These are phyloP conservation scores for Penicillium paneum DNA, from an alignment of 2,329 filamentous ascomycete genomes.

Conservation along the genomic window DNA sequence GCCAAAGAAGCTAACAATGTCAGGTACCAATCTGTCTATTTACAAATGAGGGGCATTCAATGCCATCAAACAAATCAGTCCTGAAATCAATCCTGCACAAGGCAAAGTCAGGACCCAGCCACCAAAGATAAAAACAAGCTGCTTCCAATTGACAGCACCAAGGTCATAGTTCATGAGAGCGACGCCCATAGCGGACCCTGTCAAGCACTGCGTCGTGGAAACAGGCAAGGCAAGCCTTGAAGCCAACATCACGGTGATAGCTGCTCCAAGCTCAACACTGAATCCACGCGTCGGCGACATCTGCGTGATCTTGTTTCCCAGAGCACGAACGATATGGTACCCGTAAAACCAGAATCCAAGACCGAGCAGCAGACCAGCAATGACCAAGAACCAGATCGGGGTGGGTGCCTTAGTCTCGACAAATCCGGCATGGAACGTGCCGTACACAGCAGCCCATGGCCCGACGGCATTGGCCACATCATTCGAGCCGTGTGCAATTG, in stretches of 20 bases:
- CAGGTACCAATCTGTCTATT: neutral
- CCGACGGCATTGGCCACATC: constrained; percentile 45
- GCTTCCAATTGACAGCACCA: constrained; percentile 45
- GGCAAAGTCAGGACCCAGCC: constrained; percentile 48
- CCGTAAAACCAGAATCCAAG: constrained; percentile 44
- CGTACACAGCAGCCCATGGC: constrained; percentile 41
- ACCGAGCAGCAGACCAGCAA: constrained; percentile 38
- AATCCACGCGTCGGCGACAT: constrained; percentile 32
- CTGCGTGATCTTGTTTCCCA: constrained; percentile 45
- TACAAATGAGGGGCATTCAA: constrained; percentile 41
- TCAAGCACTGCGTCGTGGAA: constrained; percentile 39
- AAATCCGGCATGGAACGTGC: constrained; percentile 33
- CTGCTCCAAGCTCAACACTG: constrained; percentile 42
- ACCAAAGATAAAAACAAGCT: constrained; percentile 43
- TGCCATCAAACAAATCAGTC: constrained; percentile 42
- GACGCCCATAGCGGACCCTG: constrained; percentile 36
- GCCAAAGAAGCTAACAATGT: neutral
- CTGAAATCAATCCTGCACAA: constrained; percentile 40
- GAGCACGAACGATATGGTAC: constrained; percentile 39
- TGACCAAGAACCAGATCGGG: constrained; percentile 41
- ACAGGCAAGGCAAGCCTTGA: constrained; percentile 36
- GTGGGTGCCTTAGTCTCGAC: constrained; percentile 32
- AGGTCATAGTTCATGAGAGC: constrained; percentile 38
- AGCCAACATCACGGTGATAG: constrained; percentile 39
- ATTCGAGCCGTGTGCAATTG: constrained; percentile 47